Evolutionary conservation across 306 rosid species (phyloP).

Genomic region (Ochetophila trinervis): DNA sequence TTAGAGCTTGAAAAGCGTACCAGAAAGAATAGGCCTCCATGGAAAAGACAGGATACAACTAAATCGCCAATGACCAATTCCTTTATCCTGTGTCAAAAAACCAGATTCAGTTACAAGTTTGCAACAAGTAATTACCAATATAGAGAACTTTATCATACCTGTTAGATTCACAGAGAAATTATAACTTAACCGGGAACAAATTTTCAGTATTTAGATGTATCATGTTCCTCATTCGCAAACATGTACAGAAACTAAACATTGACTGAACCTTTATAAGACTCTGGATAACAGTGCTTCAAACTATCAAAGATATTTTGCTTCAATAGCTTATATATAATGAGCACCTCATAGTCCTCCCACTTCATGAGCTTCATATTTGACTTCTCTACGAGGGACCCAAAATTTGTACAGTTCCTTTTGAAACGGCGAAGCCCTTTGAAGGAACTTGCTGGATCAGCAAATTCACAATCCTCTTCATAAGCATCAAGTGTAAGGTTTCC

Average conservation of each 20-base stretch:
- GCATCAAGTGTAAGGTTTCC: constrained; percentile 85
- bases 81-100: constrained; percentile 64
- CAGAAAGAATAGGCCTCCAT: constrained; percentile 97
- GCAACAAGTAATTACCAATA: not conserved
- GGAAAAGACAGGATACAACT: constrained; percentile 80
- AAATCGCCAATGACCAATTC: constrained; percentile 86
- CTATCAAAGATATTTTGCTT: not conserved
- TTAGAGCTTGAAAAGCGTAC: constrained; percentile 34
- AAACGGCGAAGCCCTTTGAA: constrained; percentile 88
- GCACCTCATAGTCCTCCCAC: constrained; percentile 90
- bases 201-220: not conserved
- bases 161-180: not conserved
- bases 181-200: not conserved
- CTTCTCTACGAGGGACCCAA: constrained; percentile 75
- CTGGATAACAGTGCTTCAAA: too few species aligned
- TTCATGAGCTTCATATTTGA: constrained; percentile 87
- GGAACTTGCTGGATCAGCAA: constrained; percentile 96
- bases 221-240: too few species aligned
- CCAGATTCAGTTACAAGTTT: not conserved
- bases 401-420: constrained; percentile 92
- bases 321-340: not conserved
- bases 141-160: not conserved
- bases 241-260: too few species aligned
- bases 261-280: too few species aligned
- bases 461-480: constrained; percentile 86